Conservation (phyloP, 2,329 filamentous ascomycete genomes). For the Phialophora macrospora region DNA sequence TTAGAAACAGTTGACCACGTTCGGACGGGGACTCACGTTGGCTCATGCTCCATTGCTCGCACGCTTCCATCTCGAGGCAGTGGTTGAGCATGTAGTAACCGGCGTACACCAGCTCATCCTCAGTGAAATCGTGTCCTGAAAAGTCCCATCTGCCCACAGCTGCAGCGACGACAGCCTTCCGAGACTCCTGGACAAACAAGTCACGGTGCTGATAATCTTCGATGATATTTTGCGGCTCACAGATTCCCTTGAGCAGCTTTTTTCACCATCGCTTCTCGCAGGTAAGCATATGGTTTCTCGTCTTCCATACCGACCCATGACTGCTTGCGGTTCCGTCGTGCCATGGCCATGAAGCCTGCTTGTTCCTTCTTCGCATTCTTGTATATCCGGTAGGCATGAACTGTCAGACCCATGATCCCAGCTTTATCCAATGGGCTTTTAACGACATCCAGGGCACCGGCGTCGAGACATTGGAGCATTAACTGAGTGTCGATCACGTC, state of each 20-base stretch:
- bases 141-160: constrained; percentile 84
- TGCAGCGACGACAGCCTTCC: constrained; percentile 67
- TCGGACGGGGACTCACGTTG: constrained; percentile 61
- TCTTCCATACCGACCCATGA: constrained; percentile 91
- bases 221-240: constrained; percentile 67
- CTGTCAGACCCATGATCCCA: constrained; percentile 74
- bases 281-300: constrained; percentile 83
- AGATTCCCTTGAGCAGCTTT: constrained; percentile 88
- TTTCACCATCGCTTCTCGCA: constrained; percentile 92
- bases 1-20: constrained; percentile 46
- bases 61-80: constrained; percentile 77
- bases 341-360: constrained; percentile 67
- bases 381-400: constrained; percentile 82
- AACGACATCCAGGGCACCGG: constrained; percentile 85
- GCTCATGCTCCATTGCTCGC: constrained; percentile 79
- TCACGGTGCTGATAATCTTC: constrained; percentile 68
- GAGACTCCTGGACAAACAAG: constrained; percentile 69
- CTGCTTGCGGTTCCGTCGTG: constrained; percentile 76
- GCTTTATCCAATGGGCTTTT: constrained; percentile 76
- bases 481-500: constrained; percentile 56
- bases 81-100: constrained; percentile 90
- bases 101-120: constrained; percentile 87
- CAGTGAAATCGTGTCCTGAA: constrained; percentile 83
- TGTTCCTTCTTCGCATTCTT: constrained; percentile 77
- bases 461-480: constrained; percentile 76